phyloP scores from a whole-genome alignment of 2,329 filamentous ascomycete species.

The Fusarium tjaetaba region DNA sequence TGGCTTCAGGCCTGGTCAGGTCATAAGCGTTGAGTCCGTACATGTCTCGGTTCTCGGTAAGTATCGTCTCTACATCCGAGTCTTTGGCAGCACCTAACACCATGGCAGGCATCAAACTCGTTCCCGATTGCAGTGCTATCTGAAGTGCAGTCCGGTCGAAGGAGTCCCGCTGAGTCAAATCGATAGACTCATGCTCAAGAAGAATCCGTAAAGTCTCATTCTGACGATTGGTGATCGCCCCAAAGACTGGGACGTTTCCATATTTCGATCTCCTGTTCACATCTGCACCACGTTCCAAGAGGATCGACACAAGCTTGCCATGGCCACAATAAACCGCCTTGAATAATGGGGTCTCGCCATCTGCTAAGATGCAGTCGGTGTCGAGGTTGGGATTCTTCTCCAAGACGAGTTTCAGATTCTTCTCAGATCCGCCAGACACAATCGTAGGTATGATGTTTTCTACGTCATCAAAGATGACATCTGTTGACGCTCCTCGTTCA shows the following conservation, averaged over 20 bases:
- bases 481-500: slow-evolving; percentile 18
- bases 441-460: slow-evolving; percentile 23
- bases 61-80: not conserved
- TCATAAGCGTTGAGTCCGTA: slow-evolving; percentile 20
- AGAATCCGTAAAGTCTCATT: slow-evolving; percentile 6
- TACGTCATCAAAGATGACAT: slow-evolving; percentile 5
- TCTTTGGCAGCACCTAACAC: slow-evolving; percentile 16
- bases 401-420: slow-evolving; percentile 21
- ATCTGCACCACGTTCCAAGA: slow-evolving; percentile 27
- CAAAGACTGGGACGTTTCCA: slow-evolving; percentile 15
- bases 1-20: not conserved
- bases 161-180: slow-evolving; percentile 23
- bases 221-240: slow-evolving; percentile 17
- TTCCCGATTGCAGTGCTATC: slow-evolving; percentile 17
- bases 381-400: slow-evolving; percentile 25
- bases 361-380: slow-evolving; percentile 3
- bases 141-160: slow-evolving; percentile 19
- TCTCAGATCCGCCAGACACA: slow-evolving; percentile 15
- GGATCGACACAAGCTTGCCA: slow-evolving; percentile 1
- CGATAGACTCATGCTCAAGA: slow-evolving; percentile 9
- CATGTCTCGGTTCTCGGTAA: slow-evolving; percentile 23
- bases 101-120: slow-evolving; percentile 7
- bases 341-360: slow-evolving; percentile 23
- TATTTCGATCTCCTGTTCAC: slow-evolving; percentile 14
- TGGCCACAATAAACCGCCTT: slow-evolving; percentile 6